phyloP scores from a whole-genome alignment of 2,329 filamentous ascomycete genomes.

The Epichloe scottii region DNA sequence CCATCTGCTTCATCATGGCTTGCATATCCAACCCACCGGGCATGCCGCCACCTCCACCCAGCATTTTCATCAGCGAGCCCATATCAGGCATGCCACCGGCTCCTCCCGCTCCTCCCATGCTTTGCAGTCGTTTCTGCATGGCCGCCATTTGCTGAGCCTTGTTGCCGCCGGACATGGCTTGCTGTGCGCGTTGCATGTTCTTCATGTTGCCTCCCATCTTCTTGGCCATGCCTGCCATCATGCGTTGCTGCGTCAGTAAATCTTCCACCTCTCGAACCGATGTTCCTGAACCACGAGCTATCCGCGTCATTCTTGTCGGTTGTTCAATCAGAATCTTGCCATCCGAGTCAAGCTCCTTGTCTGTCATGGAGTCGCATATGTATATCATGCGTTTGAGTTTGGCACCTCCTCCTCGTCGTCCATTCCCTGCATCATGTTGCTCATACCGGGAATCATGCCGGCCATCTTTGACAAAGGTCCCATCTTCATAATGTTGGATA shows the following conservation, averaged over 20 bases:
- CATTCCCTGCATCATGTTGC: constrained; percentile 87
- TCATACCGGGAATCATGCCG: constrained; percentile 94
- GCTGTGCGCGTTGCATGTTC: constrained; percentile 90
- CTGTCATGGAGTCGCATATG: constrained; percentile 96
- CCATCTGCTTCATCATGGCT: constrained; percentile 66
- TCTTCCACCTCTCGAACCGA: constrained; percentile 85
- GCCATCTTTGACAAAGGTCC: constrained; percentile 94
- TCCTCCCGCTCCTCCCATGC: constrained; percentile 60
- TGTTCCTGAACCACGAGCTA: constrained; percentile 82
- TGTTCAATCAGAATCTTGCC: constrained; percentile 91
- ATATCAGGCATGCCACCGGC: constrained; percentile 65
- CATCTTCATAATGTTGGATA: constrained; percentile 99
- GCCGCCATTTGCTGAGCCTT: constrained; percentile 89
- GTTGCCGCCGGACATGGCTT: constrained; percentile 80
- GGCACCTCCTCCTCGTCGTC: constrained; percentile 86
- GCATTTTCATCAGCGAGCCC: constrained; percentile 82
- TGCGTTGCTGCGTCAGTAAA: constrained; percentile 89
- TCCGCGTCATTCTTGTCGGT: constrained; percentile 81
- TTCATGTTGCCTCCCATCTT: constrained; percentile 97
- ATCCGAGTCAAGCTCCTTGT: constrained; percentile 88
- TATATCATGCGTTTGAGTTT: constrained; percentile 98
- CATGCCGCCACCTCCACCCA: constrained; percentile 53
- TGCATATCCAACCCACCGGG: constrained; percentile 65
- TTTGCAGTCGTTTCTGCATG: constrained; percentile 91
- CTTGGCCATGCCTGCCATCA: constrained; percentile 99